These are phyloP conservation scores for Candida andamanensis DNA, from an alignment of 805 yeast genomes.

Conservation along the genomic window DNA sequence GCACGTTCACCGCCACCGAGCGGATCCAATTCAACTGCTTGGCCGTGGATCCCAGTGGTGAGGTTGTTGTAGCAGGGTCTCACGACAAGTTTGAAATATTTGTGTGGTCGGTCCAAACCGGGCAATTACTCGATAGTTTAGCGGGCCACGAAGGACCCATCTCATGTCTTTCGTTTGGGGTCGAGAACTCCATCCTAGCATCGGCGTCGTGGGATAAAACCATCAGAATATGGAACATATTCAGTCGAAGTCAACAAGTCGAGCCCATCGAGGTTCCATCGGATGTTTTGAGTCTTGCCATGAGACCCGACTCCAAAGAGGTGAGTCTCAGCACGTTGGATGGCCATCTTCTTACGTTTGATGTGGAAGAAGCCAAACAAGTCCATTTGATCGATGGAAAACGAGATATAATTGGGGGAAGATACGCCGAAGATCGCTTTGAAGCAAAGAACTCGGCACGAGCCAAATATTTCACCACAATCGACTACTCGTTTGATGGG, in stretches of 20 bases:
- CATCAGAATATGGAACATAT: slow-evolving; percentile 87
- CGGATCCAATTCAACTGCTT: slow-evolving; percentile 81
- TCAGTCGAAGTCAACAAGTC: slow-evolving; percentile 78
- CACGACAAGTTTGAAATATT: slow-evolving; percentile 84
- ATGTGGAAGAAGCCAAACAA: slow-evolving; percentile 76
- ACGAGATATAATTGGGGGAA: slow-evolving; percentile 80
- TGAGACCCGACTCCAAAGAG: slow-evolving; percentile 92
- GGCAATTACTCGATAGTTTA: slow-evolving; percentile 80
- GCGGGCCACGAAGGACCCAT: slow-evolving; percentile 97
- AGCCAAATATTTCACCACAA: slow-evolving; percentile 75
- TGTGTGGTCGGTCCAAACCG: slow-evolving; percentile 96
- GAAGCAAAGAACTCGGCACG: slow-evolving; percentile 75
- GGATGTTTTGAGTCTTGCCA: slow-evolving; percentile 76
- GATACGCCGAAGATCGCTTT: slow-evolving; percentile 79
- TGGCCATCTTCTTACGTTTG: slow-evolving; percentile 83
- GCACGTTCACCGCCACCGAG: slow-evolving; percentile 89
- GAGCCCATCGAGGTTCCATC: slow-evolving; percentile 85
- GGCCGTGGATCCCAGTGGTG: slow-evolving; percentile 97
- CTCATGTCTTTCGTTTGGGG: slow-evolving; percentile 79
- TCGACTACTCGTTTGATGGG: slow-evolving; percentile 88
- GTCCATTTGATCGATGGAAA: slow-evolving; percentile 79
- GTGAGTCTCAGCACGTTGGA: slow-evolving; percentile 84
- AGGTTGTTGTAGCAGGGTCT: slow-evolving; percentile 92
- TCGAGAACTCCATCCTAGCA: slow-evolving; percentile 70
- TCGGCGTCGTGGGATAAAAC: slow-evolving; percentile 97